phyloP scores from a whole-genome alignment of 2,329 filamentous ascomycete species.

The Arthrinium phaeospermum region DNA sequence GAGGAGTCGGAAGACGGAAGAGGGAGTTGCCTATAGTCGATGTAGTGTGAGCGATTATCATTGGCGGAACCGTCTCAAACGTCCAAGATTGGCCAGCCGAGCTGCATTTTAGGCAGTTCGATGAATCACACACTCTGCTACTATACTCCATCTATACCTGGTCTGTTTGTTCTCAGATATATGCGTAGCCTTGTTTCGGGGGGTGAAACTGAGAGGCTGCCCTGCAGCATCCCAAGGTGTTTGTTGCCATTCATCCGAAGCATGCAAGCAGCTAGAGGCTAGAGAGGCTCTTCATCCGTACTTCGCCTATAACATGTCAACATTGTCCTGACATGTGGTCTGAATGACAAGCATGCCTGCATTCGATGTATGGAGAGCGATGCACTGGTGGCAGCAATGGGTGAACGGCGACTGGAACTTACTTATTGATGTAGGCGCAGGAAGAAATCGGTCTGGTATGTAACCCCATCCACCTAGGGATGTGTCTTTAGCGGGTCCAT shows the following conservation, averaged over 20 bases:
- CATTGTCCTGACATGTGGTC: neutral
- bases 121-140: constrained; percentile 2
- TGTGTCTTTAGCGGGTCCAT: constrained; percentile 15
- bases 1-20: neutral
- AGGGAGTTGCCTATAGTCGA: constrained; percentile 16
- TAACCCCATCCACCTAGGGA: neutral
- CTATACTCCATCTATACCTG: neutral
- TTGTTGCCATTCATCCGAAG: neutral
- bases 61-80: neutral
- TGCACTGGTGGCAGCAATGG: neutral
- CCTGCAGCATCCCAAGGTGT: neutral
- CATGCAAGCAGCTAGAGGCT: neutral
- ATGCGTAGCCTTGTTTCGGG: neutral
- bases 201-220: neutral
- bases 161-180: neutral
- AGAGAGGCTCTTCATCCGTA: neutral
- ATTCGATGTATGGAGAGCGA: neutral
- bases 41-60: neutral
- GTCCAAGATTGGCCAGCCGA: constrained; percentile 7
- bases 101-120: neutral
- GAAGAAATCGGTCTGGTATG: constrained; percentile 1
- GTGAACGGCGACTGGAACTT: neutral
- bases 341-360: neutral
- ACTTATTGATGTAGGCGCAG: neutral
- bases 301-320: neutral